Evolutionary conservation across 768 basidiomycete genomes (phyloP), one percentile per base, ranked within the genome.

Genomic region (Xerocomellus dryophilus): DNA sequence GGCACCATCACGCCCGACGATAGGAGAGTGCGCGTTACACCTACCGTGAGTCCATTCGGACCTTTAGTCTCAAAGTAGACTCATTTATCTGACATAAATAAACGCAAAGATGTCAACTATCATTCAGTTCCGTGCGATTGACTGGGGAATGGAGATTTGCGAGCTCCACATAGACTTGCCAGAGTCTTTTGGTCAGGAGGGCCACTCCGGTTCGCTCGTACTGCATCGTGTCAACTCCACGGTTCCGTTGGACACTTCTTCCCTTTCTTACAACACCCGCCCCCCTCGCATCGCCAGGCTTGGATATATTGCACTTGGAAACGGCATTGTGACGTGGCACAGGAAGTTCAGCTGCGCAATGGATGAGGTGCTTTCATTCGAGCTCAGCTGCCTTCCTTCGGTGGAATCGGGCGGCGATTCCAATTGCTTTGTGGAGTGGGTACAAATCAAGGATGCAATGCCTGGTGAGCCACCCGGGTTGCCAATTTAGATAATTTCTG

Each of bases 111-210:
- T 59, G 47, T 59, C 58, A 4, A 59, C 57, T 1, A 45, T 59
- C 29, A 10, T 59, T n/a, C 58, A 59, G 43, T 59, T 59, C 36
- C 57, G 57, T 11, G 51, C 58, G 0, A 59, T 59, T 3, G 58
- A 59, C 39, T 59, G 58, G 58, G 58, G 57, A 9, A 59, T 59
- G 57, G 58, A 45, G 23, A 54, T 42, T 2, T 59, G 57, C 12
- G 58, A 53, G 8, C 57, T 59, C 27, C 57, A 59, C 18, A 2
- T 58, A 4, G 48, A 53, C 34, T 12, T 59, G 14, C 57, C 57
- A 5, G 57, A 44, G 36, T 43, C 25, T 2, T 44, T 32, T 2
- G 46, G 50, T 41, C 57, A 40, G 12, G 46, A 23, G 12, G 50
- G 50, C 7, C 50, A 48, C 18, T 35, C 50, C 5, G 58, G 58